Evolutionary conservation across 2,329 filamentous ascomycete species (phyloP).

Genomic region (Periglandula ipomoeae): DNA sequence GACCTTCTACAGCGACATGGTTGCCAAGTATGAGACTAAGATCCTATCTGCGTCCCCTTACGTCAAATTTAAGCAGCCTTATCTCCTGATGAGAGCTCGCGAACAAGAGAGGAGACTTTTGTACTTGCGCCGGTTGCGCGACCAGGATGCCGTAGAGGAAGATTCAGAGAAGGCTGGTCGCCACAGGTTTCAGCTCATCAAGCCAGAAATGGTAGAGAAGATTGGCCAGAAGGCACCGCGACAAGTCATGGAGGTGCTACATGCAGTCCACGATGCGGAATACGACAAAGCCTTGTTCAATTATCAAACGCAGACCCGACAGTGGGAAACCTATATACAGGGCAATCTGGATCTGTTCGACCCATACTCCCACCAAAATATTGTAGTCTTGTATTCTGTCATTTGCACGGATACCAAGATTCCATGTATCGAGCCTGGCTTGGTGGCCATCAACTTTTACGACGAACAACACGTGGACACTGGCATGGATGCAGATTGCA

Average conservation of each 20-base stretch:
- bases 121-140: slow-evolving; percentile 72
- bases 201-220: slow-evolving; percentile 88
- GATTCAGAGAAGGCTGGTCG: slow-evolving; percentile 53
- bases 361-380: slow-evolving; percentile 91
- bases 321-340: slow-evolving; percentile 93
- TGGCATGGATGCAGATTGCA: slow-evolving; percentile 75
- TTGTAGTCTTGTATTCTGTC: slow-evolving; percentile 86
- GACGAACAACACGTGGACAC: slow-evolving; percentile 75
- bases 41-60: slow-evolving; percentile 93
- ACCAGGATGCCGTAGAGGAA: slow-evolving; percentile 58
- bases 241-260: slow-evolving; percentile 86
- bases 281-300: slow-evolving; percentile 92
- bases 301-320: slow-evolving; percentile 86
- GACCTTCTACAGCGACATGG: slow-evolving; percentile 91
- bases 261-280: slow-evolving; percentile 91
- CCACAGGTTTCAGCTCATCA: slow-evolving; percentile 80
- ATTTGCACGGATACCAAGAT: slow-evolving; percentile 92
- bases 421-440: slow-evolving; percentile 80
- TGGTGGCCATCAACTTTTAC: slow-evolving; percentile 89
- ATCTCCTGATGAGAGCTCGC: slow-evolving; percentile 82
- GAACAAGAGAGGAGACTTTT: slow-evolving; percentile 81
- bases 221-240: slow-evolving; percentile 70
- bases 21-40: slow-evolving; percentile 85
- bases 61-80: slow-evolving; percentile 89
- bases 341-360: slow-evolving; percentile 86